Evolutionary conservation across 208 protist species (phyloP).

Genomic region (Blechomonas ayalai): DNA sequence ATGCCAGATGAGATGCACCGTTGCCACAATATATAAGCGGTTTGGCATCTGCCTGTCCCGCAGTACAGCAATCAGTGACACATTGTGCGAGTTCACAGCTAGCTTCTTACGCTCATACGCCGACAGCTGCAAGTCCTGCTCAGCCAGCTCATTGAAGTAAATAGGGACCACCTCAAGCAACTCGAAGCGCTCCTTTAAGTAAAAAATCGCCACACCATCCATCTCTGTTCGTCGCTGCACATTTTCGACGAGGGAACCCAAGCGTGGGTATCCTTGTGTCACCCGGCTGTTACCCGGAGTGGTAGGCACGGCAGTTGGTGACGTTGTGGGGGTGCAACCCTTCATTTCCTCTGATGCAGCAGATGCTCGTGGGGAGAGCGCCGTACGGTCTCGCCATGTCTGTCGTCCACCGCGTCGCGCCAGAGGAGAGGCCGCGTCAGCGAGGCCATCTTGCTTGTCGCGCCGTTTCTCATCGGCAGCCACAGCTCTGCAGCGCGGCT

Average conservation of each 20-base stretch:
- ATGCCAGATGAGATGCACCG: slow-evolving; percentile 76
- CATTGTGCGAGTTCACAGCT: slow-evolving; percentile 74
- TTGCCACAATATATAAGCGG: slow-evolving; percentile 54
- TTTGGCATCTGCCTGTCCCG: slow-evolving; percentile 28
- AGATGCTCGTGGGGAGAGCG: no score
- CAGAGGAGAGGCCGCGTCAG: no score
- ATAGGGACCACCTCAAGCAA: slow-evolving; percentile 50
- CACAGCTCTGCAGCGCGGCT: slow-evolving; percentile 16
- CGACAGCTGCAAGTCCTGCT: slow-evolving; percentile 35
- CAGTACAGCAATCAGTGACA: slow-evolving; percentile 67
- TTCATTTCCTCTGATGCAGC: no score
- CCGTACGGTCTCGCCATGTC: background rate
- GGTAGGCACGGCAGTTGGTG: no score
- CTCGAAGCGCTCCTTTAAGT: slow-evolving; percentile 47
- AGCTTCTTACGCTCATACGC: slow-evolving; percentile 55
- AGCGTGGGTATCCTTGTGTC: no score
- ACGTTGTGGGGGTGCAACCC: no score
- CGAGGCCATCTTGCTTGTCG: no score
- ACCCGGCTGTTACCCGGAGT: no score
- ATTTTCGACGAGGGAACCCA: no score
- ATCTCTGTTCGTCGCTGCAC: slow-evolving; percentile 40
- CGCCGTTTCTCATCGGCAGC: background rate
- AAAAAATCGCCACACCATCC: slow-evolving; percentile 83
- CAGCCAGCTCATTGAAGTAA: slow-evolving; percentile 66
- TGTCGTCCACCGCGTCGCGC: no score